Evolutionary conservation across 768 basidiomycete genomes (phyloP).

Genomic region (Galerina sulciceps): DNA sequence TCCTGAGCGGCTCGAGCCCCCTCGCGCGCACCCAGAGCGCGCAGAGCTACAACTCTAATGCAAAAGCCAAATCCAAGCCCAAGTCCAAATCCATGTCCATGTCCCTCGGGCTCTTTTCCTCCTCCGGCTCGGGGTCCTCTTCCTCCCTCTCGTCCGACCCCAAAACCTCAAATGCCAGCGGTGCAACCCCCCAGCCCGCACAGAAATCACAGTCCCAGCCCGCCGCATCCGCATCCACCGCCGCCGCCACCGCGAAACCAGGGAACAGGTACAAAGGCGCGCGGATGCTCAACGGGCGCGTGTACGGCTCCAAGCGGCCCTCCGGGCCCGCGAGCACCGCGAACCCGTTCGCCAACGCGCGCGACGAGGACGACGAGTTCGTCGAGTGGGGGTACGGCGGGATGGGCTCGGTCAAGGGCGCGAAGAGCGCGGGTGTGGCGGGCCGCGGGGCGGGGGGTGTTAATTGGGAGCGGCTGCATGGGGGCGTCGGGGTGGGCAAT

Average conservation of each 20-base stretch:
- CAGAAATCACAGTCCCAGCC: conserved; percentile 10
- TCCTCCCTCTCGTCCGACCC: conserved; percentile 14
- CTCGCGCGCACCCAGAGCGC: conserved; percentile 38
- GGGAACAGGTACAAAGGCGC: conserved; percentile 41
- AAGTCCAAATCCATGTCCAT: background rate
- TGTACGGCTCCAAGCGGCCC: conserved; percentile 63
- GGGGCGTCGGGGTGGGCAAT: conserved; percentile 16
- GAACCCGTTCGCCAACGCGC: conserved; percentile 68
- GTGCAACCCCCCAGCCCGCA: conserved; percentile 11
- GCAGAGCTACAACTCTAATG: conserved; percentile 32
- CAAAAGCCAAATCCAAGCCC: background rate
- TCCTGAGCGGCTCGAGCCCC: conserved; percentile 29
- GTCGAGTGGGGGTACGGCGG: conserved; percentile 94
- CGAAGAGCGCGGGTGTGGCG: conserved; percentile 38
- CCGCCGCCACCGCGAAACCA: background rate
- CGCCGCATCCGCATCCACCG: conserved; percentile 10
- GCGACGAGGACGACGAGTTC: conserved; percentile 78
- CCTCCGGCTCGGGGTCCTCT: conserved; percentile 10
- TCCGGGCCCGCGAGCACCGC: conserved; percentile 27
- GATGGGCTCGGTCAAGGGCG: conserved; percentile 67
- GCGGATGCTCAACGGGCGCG: conserved; percentile 83
- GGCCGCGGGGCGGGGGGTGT: conserved; percentile 19
- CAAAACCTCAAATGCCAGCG: conserved; percentile 6
- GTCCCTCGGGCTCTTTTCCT: conserved; percentile 6
- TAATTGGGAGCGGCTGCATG: conserved; percentile 32